phyloP scores from a whole-genome alignment of 2,329 filamentous ascomycete genomes.

The Colletotrichum cordylinicola region DNA sequence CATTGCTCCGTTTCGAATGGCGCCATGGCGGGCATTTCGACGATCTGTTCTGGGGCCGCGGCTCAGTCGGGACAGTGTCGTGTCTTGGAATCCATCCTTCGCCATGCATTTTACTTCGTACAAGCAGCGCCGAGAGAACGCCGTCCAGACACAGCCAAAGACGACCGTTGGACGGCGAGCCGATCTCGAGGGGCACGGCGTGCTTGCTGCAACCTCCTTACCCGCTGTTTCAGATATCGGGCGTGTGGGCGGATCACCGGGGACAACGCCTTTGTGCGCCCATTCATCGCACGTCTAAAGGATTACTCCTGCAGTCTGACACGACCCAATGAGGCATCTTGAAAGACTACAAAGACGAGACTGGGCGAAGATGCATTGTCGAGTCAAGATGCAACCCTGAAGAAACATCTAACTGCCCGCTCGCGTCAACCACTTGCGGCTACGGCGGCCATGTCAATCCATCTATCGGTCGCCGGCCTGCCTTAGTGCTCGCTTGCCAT shows the following conservation, averaged over 20 bases:
- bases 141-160: not conserved
- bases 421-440: not conserved
- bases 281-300: not conserved
- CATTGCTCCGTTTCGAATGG: not conserved
- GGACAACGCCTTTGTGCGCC: not conserved
- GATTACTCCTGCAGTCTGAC: not conserved
- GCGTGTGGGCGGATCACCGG: slow-evolving; percentile 12
- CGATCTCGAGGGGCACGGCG: slow-evolving; percentile 5
- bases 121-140: not conserved
- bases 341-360: not conserved
- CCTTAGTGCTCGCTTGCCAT: not conserved
- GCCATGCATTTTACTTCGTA: not conserved
- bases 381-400: not conserved
- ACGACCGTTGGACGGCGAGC: not conserved
- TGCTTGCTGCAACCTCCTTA: slow-evolving; percentile 12
- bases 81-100: not conserved
- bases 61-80: not conserved
- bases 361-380: not conserved
- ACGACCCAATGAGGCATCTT: not conserved
- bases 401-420: not conserved
- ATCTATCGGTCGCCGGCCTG: not conserved
- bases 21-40: not conserved
- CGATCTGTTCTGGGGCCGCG: not conserved
- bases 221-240: slow-evolving; percentile 20
- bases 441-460: not conserved